Evolutionary conservation across 2,329 filamentous ascomycete species (phyloP), one percentile per base, ranked within the genome.

Genomic region (Fusarium virguliforme): DNA sequence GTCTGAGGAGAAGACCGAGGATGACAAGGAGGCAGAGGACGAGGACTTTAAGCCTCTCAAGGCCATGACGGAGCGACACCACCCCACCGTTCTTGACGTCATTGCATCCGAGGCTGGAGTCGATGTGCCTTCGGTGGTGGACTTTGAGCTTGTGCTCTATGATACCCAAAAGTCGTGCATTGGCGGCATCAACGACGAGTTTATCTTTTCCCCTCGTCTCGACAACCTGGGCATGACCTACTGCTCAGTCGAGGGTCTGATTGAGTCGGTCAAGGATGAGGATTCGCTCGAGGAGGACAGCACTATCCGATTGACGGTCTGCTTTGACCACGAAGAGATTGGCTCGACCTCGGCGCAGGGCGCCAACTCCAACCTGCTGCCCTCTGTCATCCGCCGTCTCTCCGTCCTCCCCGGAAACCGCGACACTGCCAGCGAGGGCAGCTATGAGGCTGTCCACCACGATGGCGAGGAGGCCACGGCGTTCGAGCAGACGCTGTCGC

Each of bases 311-410:
- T 86, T 99, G n/a, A 92, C 97, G 73, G 92, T 94, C 37, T 93
- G 95, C 82, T 99, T 99, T 81, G 96, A 99, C 80, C 95, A 99
- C 83, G 96, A 99, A 82, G 96, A 99, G 80, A 96, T 99, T 77
- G 96, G 96, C 60, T 97, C 94, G 68, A 91, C 89, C 64, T 97
- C 94, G 3, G 95, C 95, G 6, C 96, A 99, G 78, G 96, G 96
- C 68, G 96, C 96, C 18, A 91, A 97, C 82, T 97, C 94, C 5
- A 97, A 97, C 82, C 87, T 97, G 64, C 88, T 99, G 18, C 95
- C 96, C 2, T 89, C 94, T 26, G 91, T 98, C 51, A 88, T 98
- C 60, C 92, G 93, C 67, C 93, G 96, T 60, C 88, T 99, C 18
- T 96, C 94, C 1, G 92, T 94, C 34, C 86, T 98, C 34, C 92